Evolutionary conservation across 148 eudicot genomes (phyloP).

Genomic region (Nepenthes mirabilis): DNA sequence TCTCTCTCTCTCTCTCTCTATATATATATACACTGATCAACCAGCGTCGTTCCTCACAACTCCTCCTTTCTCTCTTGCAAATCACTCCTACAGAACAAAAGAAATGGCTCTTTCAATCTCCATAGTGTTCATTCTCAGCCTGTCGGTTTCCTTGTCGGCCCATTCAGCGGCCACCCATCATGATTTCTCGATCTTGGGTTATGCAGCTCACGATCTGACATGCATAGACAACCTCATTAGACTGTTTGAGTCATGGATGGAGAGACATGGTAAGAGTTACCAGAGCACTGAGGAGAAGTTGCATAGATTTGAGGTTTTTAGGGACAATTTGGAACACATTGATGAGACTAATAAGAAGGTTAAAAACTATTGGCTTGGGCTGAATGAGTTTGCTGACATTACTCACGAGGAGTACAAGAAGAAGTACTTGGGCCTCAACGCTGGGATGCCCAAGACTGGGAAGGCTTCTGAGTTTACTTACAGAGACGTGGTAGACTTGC

Average conservation of each 20-base stretch:
- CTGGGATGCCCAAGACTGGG: constrained; percentile 24
- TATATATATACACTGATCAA: constrained; percentile 3
- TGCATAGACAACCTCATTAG: constrained; percentile 47
- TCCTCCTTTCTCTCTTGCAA: background rate
- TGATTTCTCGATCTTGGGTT: constrained; percentile 79
- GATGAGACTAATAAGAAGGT: constrained; percentile 71
- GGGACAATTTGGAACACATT: constrained; percentile 81
- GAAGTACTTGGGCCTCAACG: constrained; percentile 65
- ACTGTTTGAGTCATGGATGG: constrained; percentile 81
- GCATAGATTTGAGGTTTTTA: constrained; percentile 86
- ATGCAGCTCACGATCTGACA: constrained; percentile 57
- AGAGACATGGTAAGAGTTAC: constrained; percentile 63
- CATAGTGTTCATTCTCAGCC: constrained; percentile 7
- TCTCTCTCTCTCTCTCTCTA: background rate
- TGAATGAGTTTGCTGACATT: constrained; percentile 86
- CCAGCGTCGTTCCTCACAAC: constrained; percentile 4
- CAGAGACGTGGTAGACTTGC: constrained; percentile 44
- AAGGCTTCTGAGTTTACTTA: constrained; percentile 49
- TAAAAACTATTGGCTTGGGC: constrained; percentile 78
- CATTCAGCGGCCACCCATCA: constrained; percentile 8
- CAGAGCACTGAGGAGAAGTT: constrained; percentile 72
- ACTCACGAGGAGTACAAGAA: constrained; percentile 87
- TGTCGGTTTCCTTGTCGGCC: constrained; percentile 18
- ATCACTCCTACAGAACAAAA: too few relatives aligned
- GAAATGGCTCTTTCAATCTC: background rate